Percentiles rank a stretch among this genome's conserved stretches.
Evolutionary conservation across 148 eudicot species (phyloP).

Genomic region (Chenopodium album): DNA sequence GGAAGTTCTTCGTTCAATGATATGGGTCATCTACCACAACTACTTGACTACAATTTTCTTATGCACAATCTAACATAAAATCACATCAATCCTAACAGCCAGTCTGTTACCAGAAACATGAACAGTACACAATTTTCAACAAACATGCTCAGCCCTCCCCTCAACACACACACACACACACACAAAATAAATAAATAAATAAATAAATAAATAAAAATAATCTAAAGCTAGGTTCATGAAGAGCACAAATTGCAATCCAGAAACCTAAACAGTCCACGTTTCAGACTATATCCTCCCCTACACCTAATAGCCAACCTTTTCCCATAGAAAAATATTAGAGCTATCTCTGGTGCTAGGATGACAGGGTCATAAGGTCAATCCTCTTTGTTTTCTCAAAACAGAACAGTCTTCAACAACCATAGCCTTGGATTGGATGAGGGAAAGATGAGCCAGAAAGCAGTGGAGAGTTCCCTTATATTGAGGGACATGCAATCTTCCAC

Average conservation of each 20-base stretch:
- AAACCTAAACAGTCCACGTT: background rate
- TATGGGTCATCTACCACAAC: background rate
- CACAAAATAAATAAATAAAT: too few relatives aligned
- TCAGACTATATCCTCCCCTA: background rate
- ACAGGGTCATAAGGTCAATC: background rate
- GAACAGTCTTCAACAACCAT: background rate
- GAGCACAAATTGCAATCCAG: background rate
- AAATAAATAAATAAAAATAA: too few relatives aligned
- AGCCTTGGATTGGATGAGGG: background rate
- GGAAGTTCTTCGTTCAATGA: background rate
- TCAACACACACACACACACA: too few relatives aligned
- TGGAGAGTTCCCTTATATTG: background rate
- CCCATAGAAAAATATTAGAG: background rate
- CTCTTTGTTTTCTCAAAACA: background rate
- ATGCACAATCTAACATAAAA: background rate
- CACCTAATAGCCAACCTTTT: background rate
- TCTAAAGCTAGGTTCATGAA: background rate
- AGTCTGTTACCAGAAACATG: background rate
- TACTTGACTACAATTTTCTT: background rate
- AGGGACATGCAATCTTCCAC: background rate
- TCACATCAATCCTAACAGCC: background rate
- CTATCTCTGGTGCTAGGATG: background rate
- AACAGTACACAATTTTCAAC: background rate
- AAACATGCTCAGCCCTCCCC: background rate
- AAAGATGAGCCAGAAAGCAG: background rate